Base-by-base conservation (phyloP, 2,329 filamentous ascomycete species). In the Cladophialophora carrionii region DNA sequence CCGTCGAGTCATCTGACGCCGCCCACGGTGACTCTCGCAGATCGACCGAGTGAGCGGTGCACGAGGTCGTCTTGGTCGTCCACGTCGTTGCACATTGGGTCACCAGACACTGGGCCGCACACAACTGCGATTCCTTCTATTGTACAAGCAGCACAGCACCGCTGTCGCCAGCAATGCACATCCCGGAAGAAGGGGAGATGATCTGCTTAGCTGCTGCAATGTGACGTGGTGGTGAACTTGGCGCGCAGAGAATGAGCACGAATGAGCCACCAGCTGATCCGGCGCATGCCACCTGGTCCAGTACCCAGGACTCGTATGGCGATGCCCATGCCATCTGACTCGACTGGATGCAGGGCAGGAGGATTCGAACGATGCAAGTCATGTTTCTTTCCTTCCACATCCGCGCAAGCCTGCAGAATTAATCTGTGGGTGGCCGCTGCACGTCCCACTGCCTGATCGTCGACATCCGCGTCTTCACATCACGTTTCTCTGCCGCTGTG, bases 361-460 rank as follows among this genome's bases (percentile, higher is more conserved):
- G 14, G 48, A 14, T 22, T 51, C 14, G 20, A 51, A 29, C n/a
- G 48, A 51, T 51, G 48, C 48, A 29, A 51, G 48, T 51, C 48
- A 29, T 51, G 52, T 37, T 34, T 32, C n/a, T 32, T 43, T 55
- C 52, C 52, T 34, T 55, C 52, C 52, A 5, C 52, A 22, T 54
- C 52, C 29, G 51, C 51, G 17, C 22, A 4, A 24, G 46, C 46
- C 22, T 49, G 20, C 20, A 49, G 48, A 20, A 43, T 17, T 51
- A 8, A 51, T 26, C 8, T 26, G 48, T 26, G 24, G 24, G 48
- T 51, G 20, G 12, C 24, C 20, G 48, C 24, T 22, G 48, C 20
- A 51, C 48, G 48, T 22, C 7, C 10, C 6, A 29, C 26, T 29
- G 5, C 2, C 10, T 20, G 48, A 51, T 51, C 48, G 20, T 7